Percentiles rank a stretch among this genome's conserved stretches.
Conservation (phyloP, 345 rosid species). For the Acer saccharum region DNA sequence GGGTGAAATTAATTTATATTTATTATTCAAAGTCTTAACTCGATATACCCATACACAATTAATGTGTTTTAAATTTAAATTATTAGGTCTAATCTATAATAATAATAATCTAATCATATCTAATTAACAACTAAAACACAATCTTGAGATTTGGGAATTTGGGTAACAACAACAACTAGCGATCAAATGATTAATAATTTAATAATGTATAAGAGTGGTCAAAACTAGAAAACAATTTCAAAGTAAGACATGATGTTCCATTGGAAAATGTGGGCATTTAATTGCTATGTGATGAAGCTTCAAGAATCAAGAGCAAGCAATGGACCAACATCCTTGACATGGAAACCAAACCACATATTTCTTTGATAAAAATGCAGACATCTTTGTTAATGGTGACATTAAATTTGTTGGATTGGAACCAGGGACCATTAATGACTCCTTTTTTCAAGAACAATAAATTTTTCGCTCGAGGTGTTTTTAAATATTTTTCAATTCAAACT, state of each 20-base stretch:
- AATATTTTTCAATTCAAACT: too few species aligned
- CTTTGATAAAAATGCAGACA: conserved; percentile 10
- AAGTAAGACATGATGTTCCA: conserved; percentile 3
- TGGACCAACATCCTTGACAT: conserved; percentile 46
- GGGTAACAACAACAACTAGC: background rate
- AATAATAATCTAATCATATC: too few species aligned
- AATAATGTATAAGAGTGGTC: conserved; percentile 5
- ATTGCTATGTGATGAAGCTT: background rate
- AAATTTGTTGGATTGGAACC: conserved; percentile 30
- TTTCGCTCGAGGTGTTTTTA: too few species aligned
- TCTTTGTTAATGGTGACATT: conserved; percentile 15
- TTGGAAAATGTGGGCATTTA: conserved; percentile 15
- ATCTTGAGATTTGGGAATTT: conserved; percentile 3
- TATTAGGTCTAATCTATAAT: too few species aligned
- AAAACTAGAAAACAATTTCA: background rate
- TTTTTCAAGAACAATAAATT: background rate
- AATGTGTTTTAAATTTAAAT: too few species aligned
- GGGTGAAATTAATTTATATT: too few species aligned
- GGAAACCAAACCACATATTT: conserved; percentile 7
- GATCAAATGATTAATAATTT: conserved; percentile 22
- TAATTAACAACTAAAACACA: background rate
- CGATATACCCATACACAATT: too few species aligned
- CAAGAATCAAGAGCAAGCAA: conserved; percentile 9
- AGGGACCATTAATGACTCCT: conserved; percentile 28
- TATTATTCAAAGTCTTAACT: too few species aligned